Conservation (phyloP, 192 early-diverging fungal genomes). For the Coemansia sp. region DNA sequence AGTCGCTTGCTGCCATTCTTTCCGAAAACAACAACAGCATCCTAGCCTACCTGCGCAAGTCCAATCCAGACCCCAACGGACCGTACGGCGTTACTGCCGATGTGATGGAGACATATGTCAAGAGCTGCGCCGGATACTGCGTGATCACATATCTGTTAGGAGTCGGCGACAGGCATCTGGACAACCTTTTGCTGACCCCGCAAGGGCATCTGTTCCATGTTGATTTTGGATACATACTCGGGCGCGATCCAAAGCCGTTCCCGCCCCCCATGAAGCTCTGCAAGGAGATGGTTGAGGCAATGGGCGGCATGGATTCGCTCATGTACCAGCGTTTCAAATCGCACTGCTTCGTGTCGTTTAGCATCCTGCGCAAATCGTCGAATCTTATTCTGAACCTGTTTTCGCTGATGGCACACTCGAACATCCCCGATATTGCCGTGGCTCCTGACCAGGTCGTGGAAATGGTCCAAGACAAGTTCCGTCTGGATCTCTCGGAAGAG, state of each 20-base stretch:
- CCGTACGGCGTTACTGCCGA: conserved; percentile 67
- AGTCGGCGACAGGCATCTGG: conserved; percentile 97
- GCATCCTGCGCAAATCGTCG: conserved; percentile 86
- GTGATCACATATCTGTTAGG: conserved; percentile 98
- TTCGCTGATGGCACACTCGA: conserved; percentile 96
- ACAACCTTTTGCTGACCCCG: conserved; percentile 90
- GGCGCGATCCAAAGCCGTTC: conserved; percentile 99
- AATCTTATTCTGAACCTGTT: conserved; percentile 98
- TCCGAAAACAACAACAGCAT: conserved; percentile 85
- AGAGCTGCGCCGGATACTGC: conserved; percentile 97
- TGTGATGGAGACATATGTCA: conserved; percentile 95
- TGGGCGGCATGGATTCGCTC: conserved; percentile 90
- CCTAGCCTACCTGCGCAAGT: conserved; percentile 71
- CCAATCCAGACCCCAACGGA: conserved; percentile 67
- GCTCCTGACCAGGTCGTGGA: conserved; percentile 97
- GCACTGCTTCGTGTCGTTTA: conserved; percentile 95
- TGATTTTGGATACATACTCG: conserved; percentile 98
- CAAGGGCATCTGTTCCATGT: conserved; percentile 93
- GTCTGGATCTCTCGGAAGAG: conserved; percentile 87
- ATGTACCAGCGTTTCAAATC: conserved; percentile 90
- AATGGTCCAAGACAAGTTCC: conserved; percentile 96
- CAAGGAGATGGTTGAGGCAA: conserved; percentile 99
- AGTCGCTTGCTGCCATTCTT: conserved; percentile 84
- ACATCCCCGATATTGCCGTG: conserved; percentile 95
- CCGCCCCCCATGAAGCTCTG: conserved; percentile 99